Percentiles rank a stretch among this genome's conserved stretches.
Evolutionary conservation across 257 asterid genomes (phyloP).

Genomic region (Rehmannia glutinosa): DNA sequence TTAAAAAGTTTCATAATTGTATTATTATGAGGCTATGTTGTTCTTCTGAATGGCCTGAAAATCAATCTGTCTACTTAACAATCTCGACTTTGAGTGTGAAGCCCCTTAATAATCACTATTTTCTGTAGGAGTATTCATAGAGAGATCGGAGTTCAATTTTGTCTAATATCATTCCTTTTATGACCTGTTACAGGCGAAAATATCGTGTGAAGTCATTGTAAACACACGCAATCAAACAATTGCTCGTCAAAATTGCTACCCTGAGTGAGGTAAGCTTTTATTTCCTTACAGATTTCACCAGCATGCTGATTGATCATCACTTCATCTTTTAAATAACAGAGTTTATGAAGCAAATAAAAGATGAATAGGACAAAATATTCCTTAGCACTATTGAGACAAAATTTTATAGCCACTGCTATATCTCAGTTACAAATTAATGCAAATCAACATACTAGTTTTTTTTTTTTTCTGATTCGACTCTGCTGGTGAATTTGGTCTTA

Average conservation of each 20-base stretch:
- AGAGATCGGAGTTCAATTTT: neutral
- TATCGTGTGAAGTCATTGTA: conserved; percentile 35
- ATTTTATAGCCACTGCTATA: neutral
- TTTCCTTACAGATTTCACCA: neutral
- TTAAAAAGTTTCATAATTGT: neutral
- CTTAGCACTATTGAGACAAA: neutral
- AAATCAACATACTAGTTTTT: no score
- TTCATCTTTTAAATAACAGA: neutral
- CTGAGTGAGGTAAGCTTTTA: conserved; percentile 31
- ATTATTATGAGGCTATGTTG: neutral
- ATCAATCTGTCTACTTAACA: neutral
- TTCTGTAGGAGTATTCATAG: neutral
- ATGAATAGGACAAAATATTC: neutral
- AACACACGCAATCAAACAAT: conserved; percentile 38
- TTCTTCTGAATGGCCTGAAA: neutral
- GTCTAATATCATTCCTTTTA: neutral
- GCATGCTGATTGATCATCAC: neutral
- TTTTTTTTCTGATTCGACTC: no score
- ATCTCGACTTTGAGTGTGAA: neutral
- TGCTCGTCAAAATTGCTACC: conserved; percentile 36
- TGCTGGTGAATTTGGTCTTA: no score
- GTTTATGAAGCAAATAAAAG: neutral
- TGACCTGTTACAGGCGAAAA: conserved; percentile 29
- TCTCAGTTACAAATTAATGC: no score
- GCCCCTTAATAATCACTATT: neutral